Conservation (phyloP, 148 eudicot genomes). For the Spergularia bocconei region DNA sequence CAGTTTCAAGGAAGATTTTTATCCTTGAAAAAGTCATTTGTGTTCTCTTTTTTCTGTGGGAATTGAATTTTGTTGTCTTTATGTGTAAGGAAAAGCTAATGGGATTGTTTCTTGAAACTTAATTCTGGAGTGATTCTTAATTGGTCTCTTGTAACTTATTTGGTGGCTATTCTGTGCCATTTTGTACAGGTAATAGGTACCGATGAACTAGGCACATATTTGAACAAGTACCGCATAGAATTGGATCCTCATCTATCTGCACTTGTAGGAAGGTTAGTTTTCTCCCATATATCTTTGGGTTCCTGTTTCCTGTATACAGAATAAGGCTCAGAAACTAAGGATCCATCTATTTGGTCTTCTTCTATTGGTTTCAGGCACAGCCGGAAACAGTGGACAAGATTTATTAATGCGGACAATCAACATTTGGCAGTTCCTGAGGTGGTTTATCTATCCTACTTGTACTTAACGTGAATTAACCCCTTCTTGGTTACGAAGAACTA, state of each 20-base stretch:
- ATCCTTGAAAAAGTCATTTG: too few species aligned
- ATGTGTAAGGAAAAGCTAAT: too few species aligned
- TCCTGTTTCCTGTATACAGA: background rate
- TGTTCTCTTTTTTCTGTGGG: too few species aligned
- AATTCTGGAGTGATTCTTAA: background rate
- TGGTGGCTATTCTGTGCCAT: background rate
- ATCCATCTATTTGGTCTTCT: background rate
- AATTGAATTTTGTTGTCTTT: too few species aligned
- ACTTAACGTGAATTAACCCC: background rate
- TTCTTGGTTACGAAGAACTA: background rate
- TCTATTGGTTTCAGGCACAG: constrained; percentile 53
- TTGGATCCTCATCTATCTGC: constrained; percentile 75
- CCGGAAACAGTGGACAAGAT: constrained; percentile 83
- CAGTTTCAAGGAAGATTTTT: too few species aligned
- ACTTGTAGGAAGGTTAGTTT: constrained; percentile 79
- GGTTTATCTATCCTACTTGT: background rate
- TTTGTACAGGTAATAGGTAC: constrained; percentile 69
- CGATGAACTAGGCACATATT: constrained; percentile 69
- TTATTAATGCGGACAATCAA: constrained; percentile 79
- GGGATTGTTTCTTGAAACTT: too few species aligned
- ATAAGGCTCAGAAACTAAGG: background rate
- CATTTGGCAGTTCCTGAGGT: constrained; percentile 93
- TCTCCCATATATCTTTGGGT: background rate
- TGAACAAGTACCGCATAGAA: constrained; percentile 71
- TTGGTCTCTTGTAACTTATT: background rate